Conservation (phyloP, 495 filamentous ascomycete genomes). For the Penicillium paradoxum region DNA sequence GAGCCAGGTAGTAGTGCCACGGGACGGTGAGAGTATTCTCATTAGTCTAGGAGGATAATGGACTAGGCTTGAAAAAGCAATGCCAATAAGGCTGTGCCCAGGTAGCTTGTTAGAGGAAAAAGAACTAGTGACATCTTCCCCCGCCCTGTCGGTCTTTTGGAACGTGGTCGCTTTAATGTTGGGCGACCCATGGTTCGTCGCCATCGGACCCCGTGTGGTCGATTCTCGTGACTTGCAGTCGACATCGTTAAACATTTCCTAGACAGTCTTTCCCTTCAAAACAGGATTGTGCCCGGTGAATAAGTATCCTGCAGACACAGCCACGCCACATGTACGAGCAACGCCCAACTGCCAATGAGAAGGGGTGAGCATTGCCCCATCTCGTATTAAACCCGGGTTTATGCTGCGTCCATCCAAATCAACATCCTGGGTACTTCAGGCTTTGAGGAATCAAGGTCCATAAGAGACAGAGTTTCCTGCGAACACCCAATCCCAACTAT, state of each 20-base stretch:
- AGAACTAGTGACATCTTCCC: neutral
- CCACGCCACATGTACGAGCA: slow-evolving; percentile 10
- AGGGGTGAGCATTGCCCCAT: neutral
- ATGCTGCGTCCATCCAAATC: slow-evolving; percentile 2
- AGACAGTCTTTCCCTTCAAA: neutral
- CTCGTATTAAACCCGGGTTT: slow-evolving; percentile 19
- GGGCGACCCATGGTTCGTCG: slow-evolving; percentile 1
- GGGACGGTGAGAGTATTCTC: neutral
- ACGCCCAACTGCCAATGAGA: slow-evolving; percentile 9
- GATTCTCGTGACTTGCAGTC: neutral
- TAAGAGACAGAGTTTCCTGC: neutral
- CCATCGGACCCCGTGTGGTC: neutral
- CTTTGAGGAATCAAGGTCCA: neutral
- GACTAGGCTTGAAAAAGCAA: neutral
- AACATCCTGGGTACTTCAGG: slow-evolving; percentile 10
- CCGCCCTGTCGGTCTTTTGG: slow-evolving; percentile 5
- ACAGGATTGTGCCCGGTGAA: neutral
- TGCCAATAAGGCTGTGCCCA: neutral
- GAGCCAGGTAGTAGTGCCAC: neutral
- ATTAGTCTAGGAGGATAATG: neutral
- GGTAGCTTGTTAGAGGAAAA: too few relatives aligned
- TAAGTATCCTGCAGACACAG: slow-evolving; percentile 11
- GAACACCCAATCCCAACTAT: slow-evolving; percentile 2
- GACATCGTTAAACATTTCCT: neutral
- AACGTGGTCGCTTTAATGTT: neutral